These are phyloP conservation scores for Calycina herbarum DNA, from an alignment of 2,329 filamentous ascomycete species.

Conservation along the genomic window DNA sequence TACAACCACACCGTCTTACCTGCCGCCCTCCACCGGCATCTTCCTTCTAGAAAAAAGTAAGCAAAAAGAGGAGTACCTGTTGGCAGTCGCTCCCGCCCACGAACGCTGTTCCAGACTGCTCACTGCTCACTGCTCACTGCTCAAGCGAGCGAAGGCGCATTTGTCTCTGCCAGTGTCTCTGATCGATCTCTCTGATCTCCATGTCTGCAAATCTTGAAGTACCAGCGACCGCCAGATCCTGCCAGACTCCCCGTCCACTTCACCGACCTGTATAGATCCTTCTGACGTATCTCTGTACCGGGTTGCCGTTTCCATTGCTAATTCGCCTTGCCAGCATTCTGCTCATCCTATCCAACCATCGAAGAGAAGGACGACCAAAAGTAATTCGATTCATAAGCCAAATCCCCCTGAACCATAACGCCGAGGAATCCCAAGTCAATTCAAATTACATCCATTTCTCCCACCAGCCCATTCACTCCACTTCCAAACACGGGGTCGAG, in stretches of 20 bases:
- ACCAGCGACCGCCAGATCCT: not conserved
- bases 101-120: not conserved
- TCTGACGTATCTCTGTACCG: not conserved
- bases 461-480: not conserved
- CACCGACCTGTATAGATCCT: not conserved
- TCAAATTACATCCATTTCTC: conserved; percentile 1
- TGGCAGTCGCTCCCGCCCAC: not conserved
- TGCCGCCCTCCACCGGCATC: not conserved
- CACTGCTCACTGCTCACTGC: not conserved
- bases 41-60: conserved; percentile 5
- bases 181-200: conserved; percentile 5
- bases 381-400: not conserved
- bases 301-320: not conserved
- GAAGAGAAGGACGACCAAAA: not conserved
- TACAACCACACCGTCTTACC: conserved; percentile 8
- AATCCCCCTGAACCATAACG: not conserved
- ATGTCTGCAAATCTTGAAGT: not conserved
- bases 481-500: not conserved
- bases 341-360: not conserved
- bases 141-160: not conserved
- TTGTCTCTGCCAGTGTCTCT: not conserved
- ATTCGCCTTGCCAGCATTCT: conserved; percentile 1
- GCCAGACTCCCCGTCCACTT: not conserved
- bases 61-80: conserved; percentile 2
- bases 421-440: conserved; percentile 1